Conservation (phyloP, 83 land plant genomes). For the Picea abies region DNA sequence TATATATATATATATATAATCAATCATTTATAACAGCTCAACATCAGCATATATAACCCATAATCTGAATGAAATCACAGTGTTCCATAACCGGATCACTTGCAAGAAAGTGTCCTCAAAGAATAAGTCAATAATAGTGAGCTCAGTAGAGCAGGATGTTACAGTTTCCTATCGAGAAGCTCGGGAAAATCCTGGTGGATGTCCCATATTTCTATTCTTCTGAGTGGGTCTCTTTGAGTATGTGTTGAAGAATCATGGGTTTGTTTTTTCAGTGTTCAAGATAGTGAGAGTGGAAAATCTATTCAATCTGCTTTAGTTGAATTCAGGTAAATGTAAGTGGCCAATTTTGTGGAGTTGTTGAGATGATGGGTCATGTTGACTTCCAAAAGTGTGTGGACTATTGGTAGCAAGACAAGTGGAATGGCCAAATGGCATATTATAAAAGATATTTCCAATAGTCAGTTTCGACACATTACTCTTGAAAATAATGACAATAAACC, state of each 20-base stretch:
- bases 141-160: no score
- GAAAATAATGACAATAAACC: conserved; percentile 61
- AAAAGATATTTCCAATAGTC: conserved; percentile 48
- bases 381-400: conserved; percentile 40
- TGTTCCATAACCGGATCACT: no score
- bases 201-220: conserved; percentile 82
- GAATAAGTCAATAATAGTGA: no score
- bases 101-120: no score
- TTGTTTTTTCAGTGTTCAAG: background rate
- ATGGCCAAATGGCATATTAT: conserved; percentile 53
- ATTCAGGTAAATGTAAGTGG: conserved; percentile 52
- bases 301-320: background rate
- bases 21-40: no score
- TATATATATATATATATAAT: no score
- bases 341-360: conserved; percentile 51
- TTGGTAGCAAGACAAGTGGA: conserved; percentile 65
- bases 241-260: no score
- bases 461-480: conserved; percentile 38
- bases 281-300: background rate
- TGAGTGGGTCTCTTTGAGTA: conserved; percentile 41
- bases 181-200: conserved; percentile 42
- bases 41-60: no score
- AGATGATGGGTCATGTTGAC: conserved; percentile 52
- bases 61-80: no score
- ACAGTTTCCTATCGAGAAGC: conserved; percentile 62